Evolutionary conservation across 768 basidiomycete genomes (phyloP).

Genomic region (Gautieria morchelliformis): DNA sequence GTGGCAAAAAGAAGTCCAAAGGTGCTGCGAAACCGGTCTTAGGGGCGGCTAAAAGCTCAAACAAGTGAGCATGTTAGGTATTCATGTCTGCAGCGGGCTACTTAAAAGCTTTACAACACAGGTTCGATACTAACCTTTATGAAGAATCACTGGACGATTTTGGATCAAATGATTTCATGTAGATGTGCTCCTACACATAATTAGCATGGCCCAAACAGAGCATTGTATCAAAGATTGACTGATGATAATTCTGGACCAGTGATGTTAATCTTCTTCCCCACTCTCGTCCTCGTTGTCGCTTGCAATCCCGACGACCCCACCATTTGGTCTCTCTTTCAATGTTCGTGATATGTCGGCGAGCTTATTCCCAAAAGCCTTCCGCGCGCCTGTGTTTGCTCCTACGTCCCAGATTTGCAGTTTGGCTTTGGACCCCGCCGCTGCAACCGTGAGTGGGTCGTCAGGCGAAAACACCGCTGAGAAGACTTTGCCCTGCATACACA

Average conservation of each 20-base stretch:
- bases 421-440: constrained; percentile 90
- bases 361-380: constrained; percentile 76
- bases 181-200: constrained; percentile 19
- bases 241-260: not conserved
- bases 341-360: constrained; percentile 61
- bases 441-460: constrained; percentile 87
- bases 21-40: constrained; percentile 60
- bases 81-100: not conserved
- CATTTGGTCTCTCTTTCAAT: constrained; percentile 46
- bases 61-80: constrained; percentile 36
- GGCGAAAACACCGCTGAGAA: constrained; percentile 90
- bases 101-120: constrained; percentile 19
- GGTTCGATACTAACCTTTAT: constrained; percentile 71
- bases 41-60: constrained; percentile 59
- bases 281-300: constrained; percentile 50
- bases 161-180: constrained; percentile 87
- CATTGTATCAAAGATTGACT: not conserved
- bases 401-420: constrained; percentile 96
- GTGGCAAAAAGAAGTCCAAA: constrained; percentile 86
- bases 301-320: constrained; percentile 60
- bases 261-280: constrained; percentile 22
- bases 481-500: constrained; percentile 78
- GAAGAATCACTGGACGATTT: constrained; percentile 91
- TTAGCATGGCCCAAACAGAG: not conserved
- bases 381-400: constrained; percentile 68